Evolutionary conservation across 192 early-diverging fungal genomes (phyloP), one percentile per base, ranked within the genome.

Genomic region (Backusella luteola): DNA sequence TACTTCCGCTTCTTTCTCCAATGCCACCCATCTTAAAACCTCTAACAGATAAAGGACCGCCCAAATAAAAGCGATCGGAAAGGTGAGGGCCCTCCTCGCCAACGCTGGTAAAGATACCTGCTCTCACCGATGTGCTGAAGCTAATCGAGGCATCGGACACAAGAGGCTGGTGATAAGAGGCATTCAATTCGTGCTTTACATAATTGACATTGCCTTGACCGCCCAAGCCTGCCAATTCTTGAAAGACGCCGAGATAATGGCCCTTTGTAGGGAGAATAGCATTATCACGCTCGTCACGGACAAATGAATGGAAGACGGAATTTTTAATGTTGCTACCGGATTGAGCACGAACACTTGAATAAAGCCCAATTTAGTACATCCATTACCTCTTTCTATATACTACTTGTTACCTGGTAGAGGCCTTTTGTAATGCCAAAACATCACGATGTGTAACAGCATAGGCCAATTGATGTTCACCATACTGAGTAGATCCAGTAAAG

Each of bases 11-110:
- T 73, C 89, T 89, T 6, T 96, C 95, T 26, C 96, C 97, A 42
- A 98, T 84, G 3, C 97, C 97, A 80, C 89, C 89, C 49, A 92
- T 88, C 83, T 87, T 84, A 83, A 99, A 99, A 11, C 97, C 97
- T 38, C 97, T 87, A 11, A 99, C 85, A 29, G 92, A 92, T 53
- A 89, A 87, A 41, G 92, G 91, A 6, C 97, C 97, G 35, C 97
- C 97, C 26, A 99, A 80, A 75, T 91, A 88, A 81, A 98, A 96
- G 36, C 95, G 86, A 84, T 99, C 97, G 9, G 90, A 88, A 19
- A 97, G 82, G n/a, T 89, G 85, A 44, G 93, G 88, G 9, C 71
- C 66, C 14, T 17, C 39, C n/a, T 80, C 79, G 36, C 81, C 81
- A 4, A 93, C 70, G 4, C 90, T 86, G 69, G 89, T 87, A 71